Base-by-base conservation (phyloP, 2,329 filamentous ascomycete genomes). In the Sordariomycetes sp. region DNA sequence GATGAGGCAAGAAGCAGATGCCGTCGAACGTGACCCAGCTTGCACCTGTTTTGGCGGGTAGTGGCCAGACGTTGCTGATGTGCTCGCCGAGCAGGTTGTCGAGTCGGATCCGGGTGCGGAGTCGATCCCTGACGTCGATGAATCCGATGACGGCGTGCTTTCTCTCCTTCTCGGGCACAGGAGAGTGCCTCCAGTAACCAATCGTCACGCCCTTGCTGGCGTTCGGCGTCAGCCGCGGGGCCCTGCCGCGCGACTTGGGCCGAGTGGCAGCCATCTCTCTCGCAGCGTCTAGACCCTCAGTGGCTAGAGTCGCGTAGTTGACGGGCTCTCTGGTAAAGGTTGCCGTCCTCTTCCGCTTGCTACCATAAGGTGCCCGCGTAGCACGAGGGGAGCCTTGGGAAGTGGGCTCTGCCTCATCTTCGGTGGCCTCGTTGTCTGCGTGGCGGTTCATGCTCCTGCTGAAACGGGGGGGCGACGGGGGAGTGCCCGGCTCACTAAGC, bases 11-110 rank as follows among this genome's bases (percentile, higher is more conserved):
- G 44, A 79, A 79, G 16, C 75, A 65, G 20, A 79, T 64, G 15
- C 70, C 62, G 37, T 76, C 70, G 43, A 79, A 79, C 0, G 73
- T 78, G 17, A 79, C 72, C 75, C 74, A 79, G 48, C 72, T 77
- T 34, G 72, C 74, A 16, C 74, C 74, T 2, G 73, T 70, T 1
- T 73, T 75, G 3, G 70, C 66, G 2, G 73, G 74, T 4, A 75
- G 46, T 21, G 71, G 57, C 47, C 63, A 63, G 19, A 62, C 56
- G 26, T 59, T 49, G 6, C 63, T 57, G 19, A 78, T 57, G 3
- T 57, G 46, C 9, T 69, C 61, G 10, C 71, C 71, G 3, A 54
- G 47, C 16, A 67, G 63, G 29, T 66, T 72, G 32, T 59, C 55
- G 1, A 59, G 56, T 44, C 75, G 69, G 24, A 78, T 69, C 6